Percentiles rank a stretch among this genome's conserved stretches.
phyloP scores from a whole-genome alignment of 331 rosid genomes.

The Cydonia oblonga region DNA sequence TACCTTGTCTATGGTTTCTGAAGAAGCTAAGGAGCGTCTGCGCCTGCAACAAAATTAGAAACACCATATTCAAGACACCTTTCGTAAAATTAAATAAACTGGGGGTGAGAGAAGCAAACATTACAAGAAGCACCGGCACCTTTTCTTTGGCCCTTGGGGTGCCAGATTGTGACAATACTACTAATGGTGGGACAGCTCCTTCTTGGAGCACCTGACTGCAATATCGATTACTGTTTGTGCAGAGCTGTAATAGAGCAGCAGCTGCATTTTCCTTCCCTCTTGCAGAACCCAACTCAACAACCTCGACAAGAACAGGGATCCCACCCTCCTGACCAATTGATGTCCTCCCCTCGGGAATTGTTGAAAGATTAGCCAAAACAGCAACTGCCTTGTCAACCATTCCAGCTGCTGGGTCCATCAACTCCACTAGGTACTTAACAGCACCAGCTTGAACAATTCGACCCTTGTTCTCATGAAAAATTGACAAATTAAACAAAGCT shows the following conservation, averaged over 20 bases:
- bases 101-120: not conserved
- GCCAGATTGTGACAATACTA: constrained; percentile 82
- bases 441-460: constrained; percentile 94
- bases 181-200: constrained; percentile 94
- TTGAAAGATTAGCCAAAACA: constrained; percentile 85
- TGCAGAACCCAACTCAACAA: constrained; percentile 89
- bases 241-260: constrained; percentile 82
- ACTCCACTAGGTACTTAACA: constrained; percentile 85
- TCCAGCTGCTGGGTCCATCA: constrained; percentile 98
- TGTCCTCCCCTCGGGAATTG: constrained; percentile 73
- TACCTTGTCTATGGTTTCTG: constrained; percentile 67
- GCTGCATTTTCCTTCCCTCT: constrained; percentile 99
- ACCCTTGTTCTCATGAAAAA: constrained; percentile 70
- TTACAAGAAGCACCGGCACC: constrained; percentile 25
- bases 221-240: constrained; percentile 39
- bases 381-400: constrained; percentile 99
- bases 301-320: constrained; percentile 87
- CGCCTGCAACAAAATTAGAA: constrained; percentile 49
- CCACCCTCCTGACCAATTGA: constrained; percentile 74
- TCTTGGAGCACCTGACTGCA: constrained; percentile 69
- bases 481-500: constrained; percentile 88
- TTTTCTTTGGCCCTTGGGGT: constrained; percentile 95
- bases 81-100: not conserved
- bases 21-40: constrained; percentile 69
- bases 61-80: not conserved